phyloP scores from a whole-genome alignment of 345 rosid species.

The Salix caprea region DNA sequence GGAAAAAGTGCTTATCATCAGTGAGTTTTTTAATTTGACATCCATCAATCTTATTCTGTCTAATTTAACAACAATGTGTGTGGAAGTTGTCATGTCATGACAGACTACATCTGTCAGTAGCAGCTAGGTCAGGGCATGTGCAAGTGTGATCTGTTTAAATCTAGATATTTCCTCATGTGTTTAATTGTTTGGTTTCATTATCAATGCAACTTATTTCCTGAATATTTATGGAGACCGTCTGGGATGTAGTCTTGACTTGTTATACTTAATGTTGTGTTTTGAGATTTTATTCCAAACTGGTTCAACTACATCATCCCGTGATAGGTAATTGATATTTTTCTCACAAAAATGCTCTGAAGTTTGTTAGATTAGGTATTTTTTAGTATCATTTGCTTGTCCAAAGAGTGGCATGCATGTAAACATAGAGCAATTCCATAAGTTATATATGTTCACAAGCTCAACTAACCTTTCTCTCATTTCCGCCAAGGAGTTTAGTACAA shows the following conservation, averaged over 20 bases:
- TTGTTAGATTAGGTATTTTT: neutral
- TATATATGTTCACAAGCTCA: too few relatives aligned
- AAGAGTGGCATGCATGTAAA: neutral
- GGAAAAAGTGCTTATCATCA: constrained; percentile 57
- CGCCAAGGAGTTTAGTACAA: neutral
- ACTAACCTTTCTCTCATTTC: neutral
- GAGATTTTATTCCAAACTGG: neutral
- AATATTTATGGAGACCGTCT: too few relatives aligned
- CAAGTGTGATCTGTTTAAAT: neutral
- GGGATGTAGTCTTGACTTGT: neutral
- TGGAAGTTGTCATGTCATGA: neutral
- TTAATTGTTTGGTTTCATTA: too few relatives aligned
- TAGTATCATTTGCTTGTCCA: neutral
- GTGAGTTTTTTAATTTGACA: constrained; percentile 30
- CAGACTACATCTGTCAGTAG: too few relatives aligned
- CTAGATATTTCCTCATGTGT: neutral
- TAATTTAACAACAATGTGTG: neutral
- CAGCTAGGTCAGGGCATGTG: neutral
- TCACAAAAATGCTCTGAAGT: neutral
- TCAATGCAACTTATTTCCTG: too few relatives aligned
- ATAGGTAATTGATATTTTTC: neutral
- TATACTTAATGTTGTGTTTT: neutral
- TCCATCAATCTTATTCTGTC: neutral
- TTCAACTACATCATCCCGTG: neutral
- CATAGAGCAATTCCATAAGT: too few relatives aligned